Evolutionary conservation across 2,329 filamentous ascomycete species (phyloP).

Genomic region (Neofusicoccum ribis): DNA sequence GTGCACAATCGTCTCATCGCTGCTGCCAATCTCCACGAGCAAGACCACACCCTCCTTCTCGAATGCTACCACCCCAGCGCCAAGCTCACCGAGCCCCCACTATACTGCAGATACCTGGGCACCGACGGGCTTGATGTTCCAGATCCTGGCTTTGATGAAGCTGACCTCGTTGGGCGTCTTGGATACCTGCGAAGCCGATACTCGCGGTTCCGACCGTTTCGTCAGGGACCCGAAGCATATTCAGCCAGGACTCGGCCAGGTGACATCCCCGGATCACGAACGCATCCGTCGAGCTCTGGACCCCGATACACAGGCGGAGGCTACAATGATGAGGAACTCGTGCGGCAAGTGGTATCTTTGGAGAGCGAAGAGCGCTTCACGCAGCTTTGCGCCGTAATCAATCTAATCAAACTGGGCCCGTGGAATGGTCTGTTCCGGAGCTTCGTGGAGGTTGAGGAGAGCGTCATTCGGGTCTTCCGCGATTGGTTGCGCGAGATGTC

Average conservation of each 20-base stretch:
- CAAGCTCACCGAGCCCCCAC: constrained; percentile 67
- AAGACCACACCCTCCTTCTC: constrained; percentile 68
- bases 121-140: constrained; percentile 59
- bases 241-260: constrained; percentile 28
- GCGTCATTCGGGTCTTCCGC: constrained; percentile 70
- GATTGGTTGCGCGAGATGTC: constrained; percentile 60
- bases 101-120: constrained; percentile 67
- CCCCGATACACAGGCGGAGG: constrained; percentile 25
- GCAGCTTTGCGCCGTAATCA: constrained; percentile 69
- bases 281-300: constrained; percentile 32
- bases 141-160: constrained; percentile 30
- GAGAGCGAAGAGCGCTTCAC: constrained; percentile 72
- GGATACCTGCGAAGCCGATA: constrained; percentile 47
- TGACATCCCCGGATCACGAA: constrained; percentile 49
- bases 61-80: constrained; percentile 76
- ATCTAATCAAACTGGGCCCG: constrained; percentile 66
- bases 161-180: constrained; percentile 37
- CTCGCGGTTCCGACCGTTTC: constrained; percentile 67
- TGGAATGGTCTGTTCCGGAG: constrained; percentile 63
- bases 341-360: constrained; percentile 62
- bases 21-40: constrained; percentile 52
- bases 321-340: constrained; percentile 42
- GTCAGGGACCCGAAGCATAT: constrained; percentile 1
- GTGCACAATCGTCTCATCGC: constrained; percentile 64
- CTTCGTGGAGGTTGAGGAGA: constrained; percentile 61